Percentiles rank a stretch among this genome's conserved stretches.
Evolutionary conservation across 176 grass and related monocot genomes (phyloP).

Genomic region (Lolium perenne): DNA sequence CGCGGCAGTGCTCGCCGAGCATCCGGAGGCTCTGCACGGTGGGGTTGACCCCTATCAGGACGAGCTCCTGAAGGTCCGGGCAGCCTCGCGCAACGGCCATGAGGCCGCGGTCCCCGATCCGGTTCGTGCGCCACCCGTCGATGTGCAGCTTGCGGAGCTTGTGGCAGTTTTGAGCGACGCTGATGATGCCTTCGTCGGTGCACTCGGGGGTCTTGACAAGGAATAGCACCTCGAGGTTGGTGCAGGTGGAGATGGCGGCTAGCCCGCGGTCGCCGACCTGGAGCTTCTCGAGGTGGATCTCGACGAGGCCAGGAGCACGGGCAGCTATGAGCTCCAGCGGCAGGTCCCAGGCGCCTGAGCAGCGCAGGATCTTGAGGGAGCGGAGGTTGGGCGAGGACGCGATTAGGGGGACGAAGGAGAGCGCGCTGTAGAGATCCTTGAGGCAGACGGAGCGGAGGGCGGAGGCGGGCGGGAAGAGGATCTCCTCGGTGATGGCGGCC

Average conservation of each 20-base stretch:
- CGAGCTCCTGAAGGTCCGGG: slow-evolving; percentile 78
- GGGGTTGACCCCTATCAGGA: slow-evolving; percentile 87
- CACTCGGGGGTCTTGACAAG: slow-evolving; percentile 94
- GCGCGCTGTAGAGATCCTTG: slow-evolving; percentile 82
- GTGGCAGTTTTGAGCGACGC: slow-evolving; percentile 73
- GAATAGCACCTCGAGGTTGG: slow-evolving; percentile 74
- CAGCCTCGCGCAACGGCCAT: slow-evolving; percentile 69
- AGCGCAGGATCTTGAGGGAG: slow-evolving; percentile 79
- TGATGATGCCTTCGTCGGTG: slow-evolving; percentile 74
- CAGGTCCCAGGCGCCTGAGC: slow-evolving; percentile 89
- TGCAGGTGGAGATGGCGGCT: slow-evolving; percentile 57
- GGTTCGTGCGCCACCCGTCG: slow-evolving; percentile 89
- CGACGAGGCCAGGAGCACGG: slow-evolving; percentile 53
- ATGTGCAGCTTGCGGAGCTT: slow-evolving; percentile 87
- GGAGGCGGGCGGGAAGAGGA: slow-evolving; percentile 35
- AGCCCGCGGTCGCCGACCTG: slow-evolving; percentile 92
- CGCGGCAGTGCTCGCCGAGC: slow-evolving; percentile 74
- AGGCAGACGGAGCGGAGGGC: slow-evolving; percentile 81
- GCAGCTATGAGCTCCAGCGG: slow-evolving; percentile 61
- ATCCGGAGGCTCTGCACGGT: slow-evolving; percentile 69
- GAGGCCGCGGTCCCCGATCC: slow-evolving; percentile 82
- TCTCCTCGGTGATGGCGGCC: slow-evolving; percentile 43
- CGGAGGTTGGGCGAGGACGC: slow-evolving; percentile 81
- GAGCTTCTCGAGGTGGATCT: slow-evolving; percentile 94
- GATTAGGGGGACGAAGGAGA: slow-evolving; percentile 80